A percentile compares a stretch with the other conserved stretches of the same genome.
Evolutionary conservation across 352 stramenopile genomes (phyloP).

Genomic region (Phytophthora boehmeriae): DNA sequence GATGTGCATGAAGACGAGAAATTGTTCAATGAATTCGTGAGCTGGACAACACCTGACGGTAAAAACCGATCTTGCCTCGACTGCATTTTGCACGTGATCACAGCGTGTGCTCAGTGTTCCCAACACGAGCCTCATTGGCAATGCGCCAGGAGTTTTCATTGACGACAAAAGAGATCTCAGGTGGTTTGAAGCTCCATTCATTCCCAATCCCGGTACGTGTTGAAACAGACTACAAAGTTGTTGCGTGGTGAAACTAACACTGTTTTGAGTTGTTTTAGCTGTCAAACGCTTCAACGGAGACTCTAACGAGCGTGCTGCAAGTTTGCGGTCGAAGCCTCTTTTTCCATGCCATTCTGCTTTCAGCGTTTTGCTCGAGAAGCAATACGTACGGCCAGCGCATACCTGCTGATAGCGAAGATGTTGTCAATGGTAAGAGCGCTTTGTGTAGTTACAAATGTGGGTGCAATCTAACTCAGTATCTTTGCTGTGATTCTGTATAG

Average conservation of each 20-base stretch:
- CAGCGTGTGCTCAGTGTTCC: slow-evolving; percentile 75
- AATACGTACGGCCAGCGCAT: slow-evolving; percentile 77
- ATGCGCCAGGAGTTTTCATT: slow-evolving; percentile 86
- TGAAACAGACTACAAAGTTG: not conserved
- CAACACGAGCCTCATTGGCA: slow-evolving; percentile 44
- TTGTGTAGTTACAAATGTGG: not conserved
- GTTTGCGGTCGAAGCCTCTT: slow-evolving; percentile 87
- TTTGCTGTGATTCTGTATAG: slow-evolving; percentile 26
- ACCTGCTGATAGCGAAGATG: slow-evolving; percentile 62
- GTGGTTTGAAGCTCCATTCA: slow-evolving; percentile 73
- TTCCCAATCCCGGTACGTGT: slow-evolving; percentile 78
- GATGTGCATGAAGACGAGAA: slow-evolving; percentile 76
- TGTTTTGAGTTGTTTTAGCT: slow-evolving; percentile 39
- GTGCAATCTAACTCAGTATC: not conserved
- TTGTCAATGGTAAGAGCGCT: slow-evolving; percentile 54
- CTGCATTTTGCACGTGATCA: slow-evolving; percentile 79
- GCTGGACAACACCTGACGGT: slow-evolving; percentile 64
- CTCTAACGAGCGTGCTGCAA: slow-evolving; percentile 71
- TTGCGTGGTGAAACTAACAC: slow-evolving; percentile 9
- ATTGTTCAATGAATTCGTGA: slow-evolving; percentile 87
- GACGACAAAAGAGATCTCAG: slow-evolving; percentile 88
- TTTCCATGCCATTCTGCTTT: slow-evolving; percentile 84
- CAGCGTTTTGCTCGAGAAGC: slow-evolving; percentile 71
- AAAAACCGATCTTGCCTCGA: slow-evolving; percentile 72
- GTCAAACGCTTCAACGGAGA: slow-evolving; percentile 61